phyloP scores from a whole-genome alignment of 2,329 filamentous ascomycete genomes.

The Nemania sp. region DNA sequence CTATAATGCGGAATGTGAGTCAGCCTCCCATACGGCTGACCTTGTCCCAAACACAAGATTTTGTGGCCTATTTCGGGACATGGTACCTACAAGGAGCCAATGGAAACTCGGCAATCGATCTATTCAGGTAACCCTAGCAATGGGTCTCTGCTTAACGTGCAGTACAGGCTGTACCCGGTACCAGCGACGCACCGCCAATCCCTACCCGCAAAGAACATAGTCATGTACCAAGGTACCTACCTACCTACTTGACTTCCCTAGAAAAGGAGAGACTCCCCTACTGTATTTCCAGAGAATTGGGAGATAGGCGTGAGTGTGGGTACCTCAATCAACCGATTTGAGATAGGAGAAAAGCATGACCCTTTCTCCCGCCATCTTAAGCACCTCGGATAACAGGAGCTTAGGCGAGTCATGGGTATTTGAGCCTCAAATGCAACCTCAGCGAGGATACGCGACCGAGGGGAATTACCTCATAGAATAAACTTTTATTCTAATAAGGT shows the following conservation, averaged over 20 bases:
- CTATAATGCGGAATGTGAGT: conserved; percentile 15
- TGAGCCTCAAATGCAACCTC: conserved; percentile 4
- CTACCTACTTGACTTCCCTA: too few species aligned
- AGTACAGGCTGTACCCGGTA: not conserved
- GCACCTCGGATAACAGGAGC: conserved; percentile 1
- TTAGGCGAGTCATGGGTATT: not conserved
- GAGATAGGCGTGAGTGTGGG: conserved; percentile 21
- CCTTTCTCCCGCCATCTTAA: not conserved
- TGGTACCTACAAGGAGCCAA: conserved; percentile 21
- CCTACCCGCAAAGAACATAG: conserved; percentile 7
- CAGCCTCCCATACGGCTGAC: conserved; percentile 1
- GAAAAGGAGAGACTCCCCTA: not conserved
- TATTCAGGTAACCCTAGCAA: conserved; percentile 21
- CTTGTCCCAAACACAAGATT: not conserved
- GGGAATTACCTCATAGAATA: not conserved
- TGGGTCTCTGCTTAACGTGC: conserved; percentile 18
- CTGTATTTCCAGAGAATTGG: conserved; percentile 28
- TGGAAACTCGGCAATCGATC: conserved; percentile 18
- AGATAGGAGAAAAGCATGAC: conserved; percentile 16
- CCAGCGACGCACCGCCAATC: conserved; percentile 1
- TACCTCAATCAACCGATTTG: conserved; percentile 8
- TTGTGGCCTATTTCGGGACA: conserved; percentile 34
- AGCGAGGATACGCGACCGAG: not conserved
- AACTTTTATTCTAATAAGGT: not conserved
- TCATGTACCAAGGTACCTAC: conserved; percentile 4